phyloP scores from a whole-genome alignment of 2,329 filamentous ascomycete species.

The Colletotrichum sp. region DNA sequence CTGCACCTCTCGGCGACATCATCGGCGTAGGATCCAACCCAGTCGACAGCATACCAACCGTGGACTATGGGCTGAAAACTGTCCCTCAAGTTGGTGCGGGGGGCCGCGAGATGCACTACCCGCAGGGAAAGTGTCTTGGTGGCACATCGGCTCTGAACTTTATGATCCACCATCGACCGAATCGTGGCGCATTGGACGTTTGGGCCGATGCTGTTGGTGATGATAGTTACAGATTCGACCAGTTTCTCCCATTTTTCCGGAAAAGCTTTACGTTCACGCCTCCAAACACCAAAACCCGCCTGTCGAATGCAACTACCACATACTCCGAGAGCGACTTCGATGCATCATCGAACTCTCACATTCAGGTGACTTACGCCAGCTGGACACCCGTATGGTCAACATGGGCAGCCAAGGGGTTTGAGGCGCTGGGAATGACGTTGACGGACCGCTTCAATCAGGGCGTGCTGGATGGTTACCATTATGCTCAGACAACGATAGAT shows the following conservation, averaged over 20 bases:
- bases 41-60: conserved; percentile 21
- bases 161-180: conserved; percentile 30
- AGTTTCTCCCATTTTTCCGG: conserved; percentile 35
- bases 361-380: conserved; percentile 29
- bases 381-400: conserved; percentile 24
- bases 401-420: conserved; percentile 33
- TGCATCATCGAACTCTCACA: conserved; percentile 23
- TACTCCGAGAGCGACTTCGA: conserved; percentile 20
- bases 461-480: conserved; percentile 39
- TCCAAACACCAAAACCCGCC: conserved; percentile 23
- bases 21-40: conserved; percentile 27
- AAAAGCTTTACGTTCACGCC: conserved; percentile 35
- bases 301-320: conserved; percentile 25
- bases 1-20: conserved; percentile 20
- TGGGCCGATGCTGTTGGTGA: conserved; percentile 37
- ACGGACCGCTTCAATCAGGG: conserved; percentile 43
- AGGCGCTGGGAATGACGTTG: conserved; percentile 41
- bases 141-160: conserved; percentile 31
- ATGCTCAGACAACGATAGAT: conserved; percentile 30
- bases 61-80: conserved; percentile 32
- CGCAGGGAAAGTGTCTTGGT: conserved; percentile 39
- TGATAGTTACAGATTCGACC: conserved; percentile 30
- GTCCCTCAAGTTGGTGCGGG: conserved; percentile 27
- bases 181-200: conserved; percentile 24
- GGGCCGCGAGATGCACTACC: conserved; percentile 36